phyloP scores from a whole-genome alignment of 352 stramenopile species.

The Elongisporangium undulatum region DNA sequence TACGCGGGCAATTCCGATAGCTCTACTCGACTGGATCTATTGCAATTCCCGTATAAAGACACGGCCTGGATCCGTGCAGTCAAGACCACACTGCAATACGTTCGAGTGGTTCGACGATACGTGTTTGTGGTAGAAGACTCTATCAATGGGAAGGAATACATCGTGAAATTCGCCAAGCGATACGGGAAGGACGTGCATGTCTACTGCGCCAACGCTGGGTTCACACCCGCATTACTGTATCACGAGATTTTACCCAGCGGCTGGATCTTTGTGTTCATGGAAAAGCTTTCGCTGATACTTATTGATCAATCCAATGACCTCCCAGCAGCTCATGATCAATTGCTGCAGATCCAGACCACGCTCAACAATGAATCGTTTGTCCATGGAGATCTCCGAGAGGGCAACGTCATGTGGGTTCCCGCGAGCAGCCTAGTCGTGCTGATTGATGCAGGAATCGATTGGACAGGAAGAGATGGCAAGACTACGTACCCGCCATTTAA shows the following conservation, averaged over 20 bases:
- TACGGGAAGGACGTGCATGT: slow-evolving; percentile 15
- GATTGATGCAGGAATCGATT: slow-evolving; percentile 32
- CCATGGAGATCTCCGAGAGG: slow-evolving; percentile 8
- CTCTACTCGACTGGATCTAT: slow-evolving; percentile 13
- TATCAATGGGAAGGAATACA: slow-evolving; percentile 9
- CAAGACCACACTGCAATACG: slow-evolving; percentile 11
- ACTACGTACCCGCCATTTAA: slow-evolving; percentile 20
- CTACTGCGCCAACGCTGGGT: slow-evolving; percentile 11
- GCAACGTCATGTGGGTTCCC: slow-evolving; percentile 19
- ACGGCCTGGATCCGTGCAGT: slow-evolving; percentile 8
- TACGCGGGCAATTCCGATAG: slow-evolving; percentile 3
- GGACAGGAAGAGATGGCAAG: slow-evolving; percentile 16
- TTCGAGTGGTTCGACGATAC: slow-evolving; percentile 11
- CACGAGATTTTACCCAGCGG: slow-evolving; percentile 14
- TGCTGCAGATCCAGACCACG: slow-evolving; percentile 8
- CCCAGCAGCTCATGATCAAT: slow-evolving; percentile 6
- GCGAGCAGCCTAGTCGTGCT: slow-evolving; percentile 20
- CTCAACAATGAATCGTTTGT: slow-evolving; percentile 5
- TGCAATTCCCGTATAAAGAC: slow-evolving; percentile 21
- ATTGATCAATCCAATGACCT: too few relatives aligned
- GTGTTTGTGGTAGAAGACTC: slow-evolving; percentile 15
- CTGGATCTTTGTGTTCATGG: slow-evolving; percentile 23
- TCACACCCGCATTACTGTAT: slow-evolving; percentile 13
- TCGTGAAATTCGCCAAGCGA: slow-evolving; percentile 18
- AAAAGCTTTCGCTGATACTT: too few relatives aligned